These are phyloP conservation scores for Carex arenaria DNA, from an alignment of 202 grass and related monocot species.

Conservation along the genomic window DNA sequence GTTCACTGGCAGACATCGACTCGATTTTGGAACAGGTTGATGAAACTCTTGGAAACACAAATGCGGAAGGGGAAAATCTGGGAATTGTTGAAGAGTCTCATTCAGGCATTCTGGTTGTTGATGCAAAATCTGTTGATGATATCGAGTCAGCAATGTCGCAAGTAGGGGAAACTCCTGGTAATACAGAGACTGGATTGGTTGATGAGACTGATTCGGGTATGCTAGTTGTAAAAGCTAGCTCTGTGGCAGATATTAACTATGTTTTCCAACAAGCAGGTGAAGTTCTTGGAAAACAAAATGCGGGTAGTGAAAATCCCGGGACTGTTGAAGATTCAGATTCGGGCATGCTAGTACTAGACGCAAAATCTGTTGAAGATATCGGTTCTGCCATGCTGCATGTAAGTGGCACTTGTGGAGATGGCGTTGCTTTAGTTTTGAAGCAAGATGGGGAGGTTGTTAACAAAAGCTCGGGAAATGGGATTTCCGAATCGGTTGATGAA, in stretches of 20 bases:
- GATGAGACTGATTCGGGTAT: constrained; percentile 32
- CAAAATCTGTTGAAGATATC: constrained; percentile 28
- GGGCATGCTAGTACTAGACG: constrained; percentile 15
- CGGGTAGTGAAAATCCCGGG: constrained; percentile 22
- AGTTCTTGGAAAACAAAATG: constrained; percentile 19
- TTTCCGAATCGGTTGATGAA: not conserved
- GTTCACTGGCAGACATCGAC: constrained; percentile 50
- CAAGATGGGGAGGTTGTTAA: constrained; percentile 19
- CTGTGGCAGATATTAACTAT: constrained; percentile 44
- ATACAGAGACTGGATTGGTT: not conserved
- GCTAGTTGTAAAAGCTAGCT: constrained; percentile 43
- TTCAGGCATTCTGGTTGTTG: constrained; percentile 29
- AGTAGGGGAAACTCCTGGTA: not conserved
- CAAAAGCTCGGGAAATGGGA: not conserved
- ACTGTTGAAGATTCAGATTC: constrained; percentile 19
- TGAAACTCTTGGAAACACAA: constrained; percentile 23
- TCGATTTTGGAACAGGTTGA: constrained; percentile 38
- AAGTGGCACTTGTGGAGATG: constrained; percentile 17
- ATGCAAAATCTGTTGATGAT: constrained; percentile 55
- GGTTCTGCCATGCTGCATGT: constrained; percentile 10
- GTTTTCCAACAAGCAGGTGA: constrained; percentile 41
- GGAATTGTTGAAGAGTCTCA: constrained; percentile 23
- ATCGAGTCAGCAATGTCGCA: constrained; percentile 34
- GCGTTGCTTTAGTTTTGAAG: constrained; percentile 23
- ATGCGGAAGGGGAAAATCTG: constrained; percentile 21